Evolutionary conservation across 441 rosid species (phyloP), one percentile per base, ranked within the genome.

Genomic region (Melastoma candidum): DNA sequence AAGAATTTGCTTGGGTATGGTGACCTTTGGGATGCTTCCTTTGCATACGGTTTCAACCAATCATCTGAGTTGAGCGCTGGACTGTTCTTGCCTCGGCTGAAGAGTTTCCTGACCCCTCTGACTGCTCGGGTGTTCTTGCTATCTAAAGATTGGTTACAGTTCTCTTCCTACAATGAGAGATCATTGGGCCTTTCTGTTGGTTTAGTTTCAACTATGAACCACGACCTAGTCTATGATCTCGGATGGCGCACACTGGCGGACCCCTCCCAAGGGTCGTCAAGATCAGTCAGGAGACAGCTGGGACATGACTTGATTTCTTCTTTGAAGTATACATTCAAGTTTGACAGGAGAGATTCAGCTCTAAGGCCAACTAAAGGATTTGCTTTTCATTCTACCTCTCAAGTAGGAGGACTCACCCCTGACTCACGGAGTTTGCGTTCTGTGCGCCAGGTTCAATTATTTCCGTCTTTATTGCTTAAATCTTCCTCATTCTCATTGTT

Each of bases 1-100:
- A 93, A 84, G 69, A 93, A 93, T 66, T 47, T 87, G 59, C 79
- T 86, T 68, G 99, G 99, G 11, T 79, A 77, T 74, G 97, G 97
- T 46, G 99, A 89, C 76, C 72, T 81, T 17, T 93, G 99, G 99
- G 95, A 93, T 57, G 80, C 82, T 49, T 77, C 90, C 56, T 44
- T 87, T 65, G 84, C 84, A 8, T 87, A 75, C 80, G 96, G 96
- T 47, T 80, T 73, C 71, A 94, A 87, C 65, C 82, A 73, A 59
- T 71, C 85, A 25, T 74, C 85, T 5, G 97, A 89, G 80, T 67
- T 80, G 49, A 87, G 97, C 66, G 72, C 83, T 45, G 96, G 99
- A 46, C 64, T 89, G 63, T 78, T 72, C 64, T 25, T 93, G 49
- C 98, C 97, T 2, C 82, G 85, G 74, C 85, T 93, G 58, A 78